Conservation (phyloP, 139 green algal species). For the Chlamydomonas urium region DNA sequence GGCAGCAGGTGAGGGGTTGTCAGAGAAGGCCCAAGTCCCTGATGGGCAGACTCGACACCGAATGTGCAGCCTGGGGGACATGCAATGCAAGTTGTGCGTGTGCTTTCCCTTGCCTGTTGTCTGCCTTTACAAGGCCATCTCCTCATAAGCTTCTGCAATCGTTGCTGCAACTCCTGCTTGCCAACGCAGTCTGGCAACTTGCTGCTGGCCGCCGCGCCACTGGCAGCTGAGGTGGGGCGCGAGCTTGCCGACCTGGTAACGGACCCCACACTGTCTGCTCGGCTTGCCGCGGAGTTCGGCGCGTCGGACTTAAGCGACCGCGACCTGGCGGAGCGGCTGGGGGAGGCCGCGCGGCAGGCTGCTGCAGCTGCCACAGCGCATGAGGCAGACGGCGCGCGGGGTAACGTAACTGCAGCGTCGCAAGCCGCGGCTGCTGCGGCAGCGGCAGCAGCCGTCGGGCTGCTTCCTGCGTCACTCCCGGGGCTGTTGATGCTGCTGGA, state of each 20-base stretch:
- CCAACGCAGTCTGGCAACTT: constrained; percentile 14
- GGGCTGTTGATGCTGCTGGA: constrained; percentile 11
- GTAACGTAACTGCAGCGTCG: too few species aligned
- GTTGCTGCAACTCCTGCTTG: too few species aligned
- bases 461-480: neutral
- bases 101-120: too few species aligned
- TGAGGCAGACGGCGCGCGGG: too few species aligned
- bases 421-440: neutral
- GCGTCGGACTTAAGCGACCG: neutral
- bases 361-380: too few species aligned
- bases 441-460: neutral
- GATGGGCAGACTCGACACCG: too few species aligned
- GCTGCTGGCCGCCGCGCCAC: neutral
- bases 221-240: constrained; percentile 24
- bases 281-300: constrained; percentile 17
- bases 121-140: too few species aligned
- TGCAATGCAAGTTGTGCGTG: too few species aligned
- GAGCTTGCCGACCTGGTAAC: constrained; percentile 29
- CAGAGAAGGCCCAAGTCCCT: too few species aligned
- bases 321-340: neutral
- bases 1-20: too few species aligned
- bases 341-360: neutral
- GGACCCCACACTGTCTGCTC: neutral
- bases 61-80: too few species aligned
- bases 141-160: too few species aligned